Evolutionary conservation across 1,139 yeast genomes (phyloP).

Genomic region (Taiozyma sp.): DNA sequence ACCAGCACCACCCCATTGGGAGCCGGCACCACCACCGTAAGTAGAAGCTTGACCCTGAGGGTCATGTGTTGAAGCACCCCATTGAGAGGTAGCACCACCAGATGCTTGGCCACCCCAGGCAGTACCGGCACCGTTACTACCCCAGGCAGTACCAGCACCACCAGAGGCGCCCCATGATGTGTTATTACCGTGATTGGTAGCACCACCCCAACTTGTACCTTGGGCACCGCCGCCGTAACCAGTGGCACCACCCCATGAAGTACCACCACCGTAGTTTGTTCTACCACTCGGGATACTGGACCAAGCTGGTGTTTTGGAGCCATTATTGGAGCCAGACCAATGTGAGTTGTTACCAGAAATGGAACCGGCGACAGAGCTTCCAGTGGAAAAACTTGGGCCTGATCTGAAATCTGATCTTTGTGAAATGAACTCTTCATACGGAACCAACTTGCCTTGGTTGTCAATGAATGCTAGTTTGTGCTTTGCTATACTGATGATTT

Average conservation of each 20-base stretch:
- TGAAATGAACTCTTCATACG: conserved; percentile 70
- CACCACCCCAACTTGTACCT: conserved; percentile 29
- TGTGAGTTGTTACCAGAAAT: conserved; percentile 7
- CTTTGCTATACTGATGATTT: conserved; percentile 81
- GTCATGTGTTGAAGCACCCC: conserved; percentile 28
- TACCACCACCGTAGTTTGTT: conserved; percentile 34
- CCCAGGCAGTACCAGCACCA: conserved; percentile 46
- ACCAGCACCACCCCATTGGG: conserved; percentile 28
- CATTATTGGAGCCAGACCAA: conserved; percentile 31
- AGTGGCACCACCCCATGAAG: conserved; percentile 37
- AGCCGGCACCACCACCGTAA: conserved; percentile 23
- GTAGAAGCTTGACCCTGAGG: conserved; percentile 38
- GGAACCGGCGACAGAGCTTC: conserved; percentile 1
- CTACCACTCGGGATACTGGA: conserved; percentile 27
- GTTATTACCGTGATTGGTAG: conserved; percentile 45
- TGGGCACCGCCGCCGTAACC: conserved; percentile 33
- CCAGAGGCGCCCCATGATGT: conserved; percentile 30
- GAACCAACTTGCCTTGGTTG: conserved; percentile 57
- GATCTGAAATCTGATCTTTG: conserved; percentile 26
- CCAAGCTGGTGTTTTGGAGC: conserved; percentile 36
- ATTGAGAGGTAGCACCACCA: conserved; percentile 34
- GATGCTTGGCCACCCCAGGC: conserved; percentile 47
- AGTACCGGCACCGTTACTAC: conserved; percentile 42
- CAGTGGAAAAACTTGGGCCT: conserved; percentile 13
- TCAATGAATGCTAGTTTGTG: conserved; percentile 70